phyloP scores from a whole-genome alignment of 768 basidiomycete species.

The Neoboletus magnificus region DNA sequence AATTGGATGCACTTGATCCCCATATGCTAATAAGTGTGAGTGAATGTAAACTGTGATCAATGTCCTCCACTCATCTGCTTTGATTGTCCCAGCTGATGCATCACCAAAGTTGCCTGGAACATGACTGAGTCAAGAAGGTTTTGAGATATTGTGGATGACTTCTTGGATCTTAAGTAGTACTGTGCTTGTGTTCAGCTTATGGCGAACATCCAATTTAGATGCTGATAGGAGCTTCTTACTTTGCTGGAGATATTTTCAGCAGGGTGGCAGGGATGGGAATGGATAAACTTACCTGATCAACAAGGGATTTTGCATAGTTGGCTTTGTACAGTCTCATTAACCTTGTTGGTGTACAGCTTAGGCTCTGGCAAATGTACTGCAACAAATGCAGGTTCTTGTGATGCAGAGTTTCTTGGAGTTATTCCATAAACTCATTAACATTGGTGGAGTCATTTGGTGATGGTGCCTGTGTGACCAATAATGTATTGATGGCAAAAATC shows the following conservation, averaged over 20 bases:
- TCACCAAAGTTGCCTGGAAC: slow-evolving; percentile 25
- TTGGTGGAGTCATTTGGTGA: background rate
- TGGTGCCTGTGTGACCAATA: background rate
- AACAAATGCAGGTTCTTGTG: slow-evolving; percentile 1
- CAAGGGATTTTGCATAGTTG: slow-evolving; percentile 1
- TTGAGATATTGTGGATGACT: background rate
- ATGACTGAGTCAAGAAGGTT: slow-evolving; percentile 10
- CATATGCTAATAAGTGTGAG: slow-evolving; percentile 34
- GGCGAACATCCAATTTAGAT: background rate
- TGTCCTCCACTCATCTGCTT: slow-evolving; percentile 37
- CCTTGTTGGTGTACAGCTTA: slow-evolving; percentile 1
- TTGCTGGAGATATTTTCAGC: background rate
- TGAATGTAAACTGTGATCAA: slow-evolving; percentile 31
- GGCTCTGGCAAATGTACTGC: background rate
- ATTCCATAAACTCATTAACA: background rate
- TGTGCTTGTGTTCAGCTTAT: background rate
- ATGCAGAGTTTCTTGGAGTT: background rate
- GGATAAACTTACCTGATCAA: slow-evolving; percentile 6
- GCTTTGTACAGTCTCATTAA: background rate
- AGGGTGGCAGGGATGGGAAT: background rate
- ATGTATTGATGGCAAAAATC: slow-evolving; percentile 1
- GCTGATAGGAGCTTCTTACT: background rate
- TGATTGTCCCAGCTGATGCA: slow-evolving; percentile 30
- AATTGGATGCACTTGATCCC: slow-evolving; percentile 9
- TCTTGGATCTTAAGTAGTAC: background rate